Conservation (phyloP, 2,329 filamentous ascomycete genomes). For the Penicillium corylophilum region DNA sequence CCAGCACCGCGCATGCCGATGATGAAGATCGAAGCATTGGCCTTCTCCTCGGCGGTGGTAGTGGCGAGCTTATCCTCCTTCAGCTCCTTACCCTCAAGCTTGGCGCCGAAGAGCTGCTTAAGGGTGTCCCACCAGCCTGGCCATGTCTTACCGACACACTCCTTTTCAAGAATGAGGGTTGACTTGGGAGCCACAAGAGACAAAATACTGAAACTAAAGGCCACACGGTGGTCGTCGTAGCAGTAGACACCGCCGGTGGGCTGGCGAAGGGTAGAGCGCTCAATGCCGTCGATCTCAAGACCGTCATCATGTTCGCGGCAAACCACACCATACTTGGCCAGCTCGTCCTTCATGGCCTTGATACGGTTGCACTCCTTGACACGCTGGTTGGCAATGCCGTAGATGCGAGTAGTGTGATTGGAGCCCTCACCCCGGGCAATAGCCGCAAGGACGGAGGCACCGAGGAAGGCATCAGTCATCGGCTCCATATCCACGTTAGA, state of each 20-base stretch:
- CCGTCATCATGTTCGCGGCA: conserved; percentile 91
- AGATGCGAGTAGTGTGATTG: conserved; percentile 72
- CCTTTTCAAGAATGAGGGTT: conserved; percentile 79
- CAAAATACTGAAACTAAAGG: conserved; percentile 96
- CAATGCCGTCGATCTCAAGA: conserved; percentile 65
- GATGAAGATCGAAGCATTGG: conserved; percentile 74
- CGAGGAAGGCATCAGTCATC: conserved; percentile 98
- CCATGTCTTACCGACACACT: conserved; percentile 97
- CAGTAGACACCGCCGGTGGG: conserved; percentile 75
- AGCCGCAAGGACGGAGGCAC: conserved; percentile 87
- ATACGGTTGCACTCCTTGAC: conserved; percentile 99
- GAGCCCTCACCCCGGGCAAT: conserved; percentile 70
- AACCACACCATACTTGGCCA: conserved; percentile 86
- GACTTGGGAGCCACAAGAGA: conserved; percentile 68
- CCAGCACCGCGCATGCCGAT: conserved; percentile 97
- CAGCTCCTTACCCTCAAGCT: conserved; percentile 72
- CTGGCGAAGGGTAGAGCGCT: conserved; percentile 51
- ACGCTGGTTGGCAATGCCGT: conserved; percentile 93
- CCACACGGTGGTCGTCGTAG: conserved; percentile 96
- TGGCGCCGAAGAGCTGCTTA: conserved; percentile 71
- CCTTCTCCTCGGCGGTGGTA: conserved; percentile 40
- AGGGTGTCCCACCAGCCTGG: conserved; percentile 97
- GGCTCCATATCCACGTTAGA: conserved; percentile 94
- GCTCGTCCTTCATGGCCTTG: conserved; percentile 87
- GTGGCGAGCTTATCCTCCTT: conserved; percentile 39